Conservation (phyloP, 108 stramenopile genomes). For the Aureococcus anophagefferens region DNA sequence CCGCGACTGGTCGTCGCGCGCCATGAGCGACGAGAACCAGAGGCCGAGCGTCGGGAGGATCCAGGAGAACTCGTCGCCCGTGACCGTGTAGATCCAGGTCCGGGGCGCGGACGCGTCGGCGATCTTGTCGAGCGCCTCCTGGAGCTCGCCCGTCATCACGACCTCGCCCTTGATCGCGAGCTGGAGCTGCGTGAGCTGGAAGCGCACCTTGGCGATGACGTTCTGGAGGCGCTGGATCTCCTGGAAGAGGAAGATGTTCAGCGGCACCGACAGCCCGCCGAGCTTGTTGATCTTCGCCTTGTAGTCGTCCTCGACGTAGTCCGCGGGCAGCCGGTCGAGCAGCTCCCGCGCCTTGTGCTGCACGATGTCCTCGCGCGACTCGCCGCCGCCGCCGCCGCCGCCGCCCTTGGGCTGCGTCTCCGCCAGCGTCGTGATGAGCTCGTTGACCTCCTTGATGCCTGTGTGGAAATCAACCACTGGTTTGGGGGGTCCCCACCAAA, state of each 20-base stretch:
- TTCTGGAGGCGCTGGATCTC: conserved; percentile 71
- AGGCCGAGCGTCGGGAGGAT: conserved; percentile 62
- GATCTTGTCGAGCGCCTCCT: conserved; percentile 61
- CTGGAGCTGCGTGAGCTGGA: conserved; percentile 61
- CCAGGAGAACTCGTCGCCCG: conserved; percentile 82
- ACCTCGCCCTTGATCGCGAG: conserved; percentile 81
- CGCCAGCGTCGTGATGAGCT: conserved; percentile 61
- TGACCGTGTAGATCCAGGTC: conserved; percentile 69
- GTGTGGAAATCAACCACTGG: too few species aligned
- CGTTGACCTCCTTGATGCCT: conserved; percentile 67
- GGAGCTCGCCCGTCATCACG: conserved; percentile 70
- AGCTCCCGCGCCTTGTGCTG: conserved; percentile 63
- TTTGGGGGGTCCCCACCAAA: too few species aligned
- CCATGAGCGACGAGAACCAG: conserved; percentile 70
- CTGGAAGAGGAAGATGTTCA: conserved; percentile 81
- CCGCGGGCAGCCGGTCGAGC: conserved; percentile 60
- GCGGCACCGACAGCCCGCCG: conserved; percentile 65
- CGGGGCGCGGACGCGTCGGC: conserved; percentile 65
- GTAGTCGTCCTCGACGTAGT: conserved; percentile 72
- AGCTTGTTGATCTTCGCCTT: conserved; percentile 65
- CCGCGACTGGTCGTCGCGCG: conserved; percentile 66
- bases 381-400: conserved; percentile 54
- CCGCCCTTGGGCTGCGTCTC: conserved; percentile 76
- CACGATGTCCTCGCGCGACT: conserved; percentile 61
- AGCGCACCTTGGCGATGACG: conserved; percentile 67